These are phyloP conservation scores for Talaromyces trachyspermus DNA, from an alignment of 495 filamentous ascomycete species.

Conservation along the genomic window DNA sequence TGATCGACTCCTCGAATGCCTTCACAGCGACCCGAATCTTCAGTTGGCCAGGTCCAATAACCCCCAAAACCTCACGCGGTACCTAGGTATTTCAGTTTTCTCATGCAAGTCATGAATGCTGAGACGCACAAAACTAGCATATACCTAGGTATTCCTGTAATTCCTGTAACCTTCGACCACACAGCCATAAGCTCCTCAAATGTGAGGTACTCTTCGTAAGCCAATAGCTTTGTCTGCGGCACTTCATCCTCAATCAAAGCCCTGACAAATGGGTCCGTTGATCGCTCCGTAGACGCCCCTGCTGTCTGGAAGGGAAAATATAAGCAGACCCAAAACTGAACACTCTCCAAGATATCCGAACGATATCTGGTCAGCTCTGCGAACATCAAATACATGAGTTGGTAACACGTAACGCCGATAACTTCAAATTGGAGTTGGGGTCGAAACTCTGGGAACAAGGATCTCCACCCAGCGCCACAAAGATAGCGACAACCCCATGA, in stretches of 20 bases:
- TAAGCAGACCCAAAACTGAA: background rate
- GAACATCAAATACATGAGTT: slow-evolving; percentile 1
- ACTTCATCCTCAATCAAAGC: background rate
- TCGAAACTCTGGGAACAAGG: background rate
- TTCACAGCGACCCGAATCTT: background rate
- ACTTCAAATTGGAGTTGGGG: slow-evolving; percentile 6
- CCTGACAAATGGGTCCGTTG: background rate
- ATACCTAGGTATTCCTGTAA: too few species aligned
- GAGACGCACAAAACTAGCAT: background rate
- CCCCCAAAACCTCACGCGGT: background rate
- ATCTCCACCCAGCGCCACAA: slow-evolving; percentile 1
- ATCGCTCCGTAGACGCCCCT: background rate
- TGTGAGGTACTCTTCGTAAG: background rate
- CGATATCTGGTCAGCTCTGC: background rate
- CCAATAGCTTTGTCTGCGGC: background rate
- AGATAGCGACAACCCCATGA: background rate
- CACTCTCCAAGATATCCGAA: background rate
- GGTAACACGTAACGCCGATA: background rate
- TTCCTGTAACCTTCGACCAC: background rate
- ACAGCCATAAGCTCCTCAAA: background rate
- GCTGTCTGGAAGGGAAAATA: background rate
- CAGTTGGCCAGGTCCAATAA: background rate
- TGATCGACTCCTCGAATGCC: background rate
- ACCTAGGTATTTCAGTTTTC: background rate
- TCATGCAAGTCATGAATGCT: background rate